Conservation (phyloP, 495 filamentous ascomycete genomes). For the Barbatosphaeria neglecta region DNA sequence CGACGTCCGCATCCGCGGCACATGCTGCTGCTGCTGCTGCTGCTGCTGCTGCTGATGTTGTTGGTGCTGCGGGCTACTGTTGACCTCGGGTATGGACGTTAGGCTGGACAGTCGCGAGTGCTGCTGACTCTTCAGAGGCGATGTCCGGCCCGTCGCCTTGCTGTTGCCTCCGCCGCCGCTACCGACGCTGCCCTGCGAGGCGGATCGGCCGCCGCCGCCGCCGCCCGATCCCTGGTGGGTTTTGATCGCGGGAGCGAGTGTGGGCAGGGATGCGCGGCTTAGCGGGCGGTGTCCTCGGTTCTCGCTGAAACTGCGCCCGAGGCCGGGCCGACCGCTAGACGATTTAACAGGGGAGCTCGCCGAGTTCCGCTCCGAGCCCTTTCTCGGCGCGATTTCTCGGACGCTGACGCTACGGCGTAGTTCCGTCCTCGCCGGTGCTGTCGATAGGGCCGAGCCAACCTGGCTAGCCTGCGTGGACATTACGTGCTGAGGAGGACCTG, state of each 20-base stretch:
- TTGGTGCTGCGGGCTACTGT: no score
- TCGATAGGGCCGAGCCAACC: slow-evolving; percentile 8
- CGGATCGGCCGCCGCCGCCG: slow-evolving; percentile 15
- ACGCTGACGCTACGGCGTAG: slow-evolving; percentile 31
- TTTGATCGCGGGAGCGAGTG: slow-evolving; percentile 20
- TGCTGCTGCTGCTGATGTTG: no score
- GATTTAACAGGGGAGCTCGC: slow-evolving; percentile 44
- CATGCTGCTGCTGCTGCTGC: no score
- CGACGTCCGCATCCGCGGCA: slow-evolving; percentile 36
- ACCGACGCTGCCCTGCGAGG: slow-evolving; percentile 19
- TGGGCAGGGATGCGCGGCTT: slow-evolving; percentile 19
- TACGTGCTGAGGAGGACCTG: no score
- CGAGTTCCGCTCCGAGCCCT: slow-evolving; percentile 26
- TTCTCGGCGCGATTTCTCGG: slow-evolving; percentile 22
- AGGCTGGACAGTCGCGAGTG: slow-evolving; percentile 33
- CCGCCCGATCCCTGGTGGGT: slow-evolving; percentile 11
- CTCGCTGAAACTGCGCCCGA: slow-evolving; percentile 53
- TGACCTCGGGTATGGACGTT: slow-evolving; percentile 37
- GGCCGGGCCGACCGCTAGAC: slow-evolving; percentile 35
- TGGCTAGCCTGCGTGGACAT: slow-evolving; percentile 6
- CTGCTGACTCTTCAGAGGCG: slow-evolving; percentile 35
- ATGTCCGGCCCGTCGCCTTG: slow-evolving; percentile 34
- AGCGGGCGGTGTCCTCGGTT: slow-evolving; percentile 24
- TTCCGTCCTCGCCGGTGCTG: slow-evolving; percentile 16
- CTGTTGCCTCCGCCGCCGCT: not conserved